Percentiles rank a stretch among this genome's conserved stretches.
phyloP scores from a whole-genome alignment of 1,284 basidiomycete genomes.

The Ceratobasidium papillatum region DNA sequence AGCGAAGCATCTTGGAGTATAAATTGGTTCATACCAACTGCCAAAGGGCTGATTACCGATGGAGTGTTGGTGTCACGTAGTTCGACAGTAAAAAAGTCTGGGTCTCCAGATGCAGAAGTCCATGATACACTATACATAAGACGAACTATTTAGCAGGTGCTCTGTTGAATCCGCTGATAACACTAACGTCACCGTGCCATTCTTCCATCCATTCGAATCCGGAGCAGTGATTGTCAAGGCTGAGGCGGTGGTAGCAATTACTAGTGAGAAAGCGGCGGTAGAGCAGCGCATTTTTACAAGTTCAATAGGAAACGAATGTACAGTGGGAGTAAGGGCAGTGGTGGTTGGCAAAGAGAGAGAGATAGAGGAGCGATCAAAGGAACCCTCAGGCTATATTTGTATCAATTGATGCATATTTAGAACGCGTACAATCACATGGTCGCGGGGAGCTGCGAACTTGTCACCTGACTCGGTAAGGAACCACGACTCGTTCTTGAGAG shows the following conservation, averaged over 20 bases:
- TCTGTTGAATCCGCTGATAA: neutral
- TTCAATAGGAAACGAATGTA: neutral
- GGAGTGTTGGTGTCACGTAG: constrained; percentile 37
- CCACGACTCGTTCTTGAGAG: too few relatives aligned
- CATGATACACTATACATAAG: neutral
- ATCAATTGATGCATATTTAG: neutral
- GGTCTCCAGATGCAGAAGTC: constrained; percentile 23
- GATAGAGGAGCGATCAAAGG: neutral
- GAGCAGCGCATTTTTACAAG: constrained; percentile 5
- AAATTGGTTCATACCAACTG: constrained; percentile 10
- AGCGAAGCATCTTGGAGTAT: neutral
- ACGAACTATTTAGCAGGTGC: neutral
- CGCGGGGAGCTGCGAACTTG: neutral
- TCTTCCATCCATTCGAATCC: constrained; percentile 30
- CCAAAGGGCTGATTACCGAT: constrained; percentile 35
- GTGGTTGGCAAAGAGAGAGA: neutral
- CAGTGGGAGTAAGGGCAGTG: neutral
- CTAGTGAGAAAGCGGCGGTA: neutral
- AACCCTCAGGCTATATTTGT: constrained; percentile 13
- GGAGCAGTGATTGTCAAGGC: constrained; percentile 21
- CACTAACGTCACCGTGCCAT: constrained; percentile 37
- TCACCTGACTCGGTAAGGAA: neutral
- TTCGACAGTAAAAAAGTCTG: constrained; percentile 27
- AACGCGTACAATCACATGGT: neutral
- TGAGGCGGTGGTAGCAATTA: neutral